Percentiles rank a stretch among this genome's conserved stretches.
Evolutionary conservation across 139 green algal species (phyloP).

Genomic region (Closterium sp.): DNA sequence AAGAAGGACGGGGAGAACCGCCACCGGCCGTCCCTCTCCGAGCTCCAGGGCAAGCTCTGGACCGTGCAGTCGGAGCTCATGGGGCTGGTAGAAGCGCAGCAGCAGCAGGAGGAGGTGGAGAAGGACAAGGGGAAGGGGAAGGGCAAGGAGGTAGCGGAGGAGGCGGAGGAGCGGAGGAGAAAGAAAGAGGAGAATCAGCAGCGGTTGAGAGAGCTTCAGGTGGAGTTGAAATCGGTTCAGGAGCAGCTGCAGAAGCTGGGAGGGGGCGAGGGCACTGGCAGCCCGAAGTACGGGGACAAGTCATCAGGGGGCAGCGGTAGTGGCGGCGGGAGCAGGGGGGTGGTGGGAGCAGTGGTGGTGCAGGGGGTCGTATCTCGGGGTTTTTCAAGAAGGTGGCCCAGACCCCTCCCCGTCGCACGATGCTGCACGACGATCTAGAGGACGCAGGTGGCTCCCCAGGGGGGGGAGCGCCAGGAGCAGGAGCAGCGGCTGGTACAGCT

Average conservation of each 20-base stretch:
- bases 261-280: not conserved
- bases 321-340: not conserved
- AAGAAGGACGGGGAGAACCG: too few relatives aligned
- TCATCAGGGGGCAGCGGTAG: not conserved
- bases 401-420: not conserved
- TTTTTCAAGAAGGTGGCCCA: constrained; percentile 1
- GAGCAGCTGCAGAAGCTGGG: constrained; percentile 23
- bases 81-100: constrained; percentile 12
- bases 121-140: not conserved
- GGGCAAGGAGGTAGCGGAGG: not conserved
- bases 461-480: too few relatives aligned
- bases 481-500: too few relatives aligned
- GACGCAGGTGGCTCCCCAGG: too few relatives aligned
- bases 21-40: not conserved
- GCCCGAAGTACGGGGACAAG: not conserved
- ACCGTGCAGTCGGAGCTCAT: constrained; percentile 23
- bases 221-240: constrained; percentile 28
- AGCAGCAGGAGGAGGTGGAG: not conserved
- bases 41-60: constrained; percentile 12
- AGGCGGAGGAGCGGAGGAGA: not conserved
- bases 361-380: not conserved
- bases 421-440: not conserved
- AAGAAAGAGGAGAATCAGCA: constrained; percentile 1
- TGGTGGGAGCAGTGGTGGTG: not conserved
- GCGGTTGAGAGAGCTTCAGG: constrained; percentile 5